phyloP scores from a whole-genome alignment of 1,284 basidiomycete genomes.

The Earliella scabrosa region DNA sequence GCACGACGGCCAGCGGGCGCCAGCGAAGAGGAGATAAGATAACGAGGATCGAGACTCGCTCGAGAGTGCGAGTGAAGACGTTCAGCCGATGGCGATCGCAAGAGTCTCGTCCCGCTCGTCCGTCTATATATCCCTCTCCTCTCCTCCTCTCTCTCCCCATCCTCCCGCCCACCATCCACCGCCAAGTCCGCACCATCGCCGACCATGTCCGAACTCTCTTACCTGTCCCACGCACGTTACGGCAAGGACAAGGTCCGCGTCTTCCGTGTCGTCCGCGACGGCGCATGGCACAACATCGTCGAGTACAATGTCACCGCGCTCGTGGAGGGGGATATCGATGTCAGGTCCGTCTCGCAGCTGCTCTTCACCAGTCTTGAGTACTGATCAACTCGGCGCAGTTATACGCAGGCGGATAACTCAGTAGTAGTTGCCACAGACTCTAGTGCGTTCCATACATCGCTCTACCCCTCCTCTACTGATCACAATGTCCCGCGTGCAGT shows the following conservation, averaged over 20 bases:
- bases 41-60: background rate
- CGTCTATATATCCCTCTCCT: background rate
- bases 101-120: too few species aligned
- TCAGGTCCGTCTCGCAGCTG: constrained; percentile 49
- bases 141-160: background rate
- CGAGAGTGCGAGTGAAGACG: background rate
- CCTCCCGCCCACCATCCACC: background rate
- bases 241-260: constrained; percentile 90
- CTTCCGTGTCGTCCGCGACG: constrained; percentile 81
- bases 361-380: background rate
- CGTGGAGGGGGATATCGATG: constrained; percentile 80
- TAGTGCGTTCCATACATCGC: constrained; percentile 50
- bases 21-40: constrained; percentile 4
- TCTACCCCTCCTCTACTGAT: background rate
- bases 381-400: constrained; percentile 45
- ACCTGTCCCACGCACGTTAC: constrained; percentile 64
- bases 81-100: background rate
- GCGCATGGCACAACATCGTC: constrained; percentile 68
- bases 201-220: constrained; percentile 15
- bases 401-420: constrained; percentile 84
- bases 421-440: constrained; percentile 89
- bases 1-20: too few species aligned
- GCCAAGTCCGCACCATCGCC: background rate
- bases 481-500: constrained; percentile 49
- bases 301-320: constrained; percentile 83